These are phyloP conservation scores for Paecilomyces dactylethromorphus DNA, from an alignment of 2,329 filamentous ascomycete species.

Conservation along the genomic window DNA sequence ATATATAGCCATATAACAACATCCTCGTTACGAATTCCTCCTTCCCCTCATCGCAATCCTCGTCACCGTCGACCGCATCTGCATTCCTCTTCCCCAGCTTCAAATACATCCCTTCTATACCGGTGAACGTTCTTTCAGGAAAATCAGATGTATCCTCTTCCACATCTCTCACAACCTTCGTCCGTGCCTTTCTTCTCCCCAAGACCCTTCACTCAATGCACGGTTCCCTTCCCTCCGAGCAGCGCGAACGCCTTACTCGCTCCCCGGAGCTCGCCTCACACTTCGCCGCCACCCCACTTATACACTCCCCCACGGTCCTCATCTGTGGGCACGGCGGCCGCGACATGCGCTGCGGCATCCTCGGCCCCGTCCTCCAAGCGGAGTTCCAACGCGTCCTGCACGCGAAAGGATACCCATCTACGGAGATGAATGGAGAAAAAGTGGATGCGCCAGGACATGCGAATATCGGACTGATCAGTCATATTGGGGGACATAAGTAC, in stretches of 20 bases:
- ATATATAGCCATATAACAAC: slow-evolving; percentile 72
- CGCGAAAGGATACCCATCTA: slow-evolving; percentile 21
- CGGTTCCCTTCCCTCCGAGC: slow-evolving; percentile 20
- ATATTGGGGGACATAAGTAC: slow-evolving; percentile 94
- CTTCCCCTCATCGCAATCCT: slow-evolving; percentile 49
- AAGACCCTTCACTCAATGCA: slow-evolving; percentile 26
- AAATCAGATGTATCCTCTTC: slow-evolving; percentile 28
- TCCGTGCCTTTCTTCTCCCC: slow-evolving; percentile 35
- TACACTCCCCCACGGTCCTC: slow-evolving; percentile 56
- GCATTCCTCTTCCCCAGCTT: slow-evolving; percentile 78
- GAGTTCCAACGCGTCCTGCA: slow-evolving; percentile 56
- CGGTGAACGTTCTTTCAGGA: slow-evolving; percentile 50
- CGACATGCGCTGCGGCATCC: slow-evolving; percentile 73
- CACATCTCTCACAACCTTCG: slow-evolving; percentile 38
- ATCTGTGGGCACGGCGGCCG: slow-evolving; percentile 83
- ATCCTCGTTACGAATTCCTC: slow-evolving; percentile 71
- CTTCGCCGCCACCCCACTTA: slow-evolving; percentile 57
- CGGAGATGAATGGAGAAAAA: slow-evolving; percentile 7
- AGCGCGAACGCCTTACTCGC: slow-evolving; percentile 34
- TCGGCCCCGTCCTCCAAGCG: slow-evolving; percentile 64
- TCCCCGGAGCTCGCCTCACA: slow-evolving; percentile 41
- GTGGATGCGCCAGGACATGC: slow-evolving; percentile 26
- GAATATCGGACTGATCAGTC: slow-evolving; percentile 55
- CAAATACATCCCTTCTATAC: slow-evolving; percentile 68
- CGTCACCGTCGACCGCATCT: slow-evolving; percentile 36